phyloP scores from a whole-genome alignment of 2,329 filamentous ascomycete species.

The Fusarium dlaminii region DNA sequence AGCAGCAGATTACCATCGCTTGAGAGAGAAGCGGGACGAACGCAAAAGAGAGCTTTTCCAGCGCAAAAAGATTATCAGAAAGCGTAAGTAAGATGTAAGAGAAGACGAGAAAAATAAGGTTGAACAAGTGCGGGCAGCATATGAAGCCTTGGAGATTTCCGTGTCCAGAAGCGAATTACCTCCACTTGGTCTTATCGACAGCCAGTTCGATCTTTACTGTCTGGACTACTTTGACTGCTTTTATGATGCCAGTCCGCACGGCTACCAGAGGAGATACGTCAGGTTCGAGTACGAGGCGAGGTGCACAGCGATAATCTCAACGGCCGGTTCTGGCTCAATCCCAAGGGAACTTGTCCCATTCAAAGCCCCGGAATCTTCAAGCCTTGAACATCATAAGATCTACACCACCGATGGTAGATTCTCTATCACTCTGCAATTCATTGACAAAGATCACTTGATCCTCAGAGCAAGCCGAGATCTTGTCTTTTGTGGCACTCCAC shows the following conservation, averaged over 20 bases:
- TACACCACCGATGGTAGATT: not conserved
- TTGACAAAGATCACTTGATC: not conserved
- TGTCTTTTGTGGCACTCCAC: not conserved
- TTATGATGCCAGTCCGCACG: not conserved
- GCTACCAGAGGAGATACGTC: not conserved
- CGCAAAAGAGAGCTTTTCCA: not conserved
- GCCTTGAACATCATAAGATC: not conserved
- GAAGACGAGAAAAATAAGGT: not conserved
- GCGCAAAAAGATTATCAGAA: not conserved
- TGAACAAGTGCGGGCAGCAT: not conserved
- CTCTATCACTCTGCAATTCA: not conserved
- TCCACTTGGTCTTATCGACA: not conserved
- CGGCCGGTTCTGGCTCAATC: not conserved
- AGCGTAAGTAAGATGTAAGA: not conserved
- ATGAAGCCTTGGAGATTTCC: not conserved
- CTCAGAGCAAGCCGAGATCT: not conserved
- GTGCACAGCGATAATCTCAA: not conserved
- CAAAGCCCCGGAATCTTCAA: not conserved
- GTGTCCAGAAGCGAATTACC: not conserved
- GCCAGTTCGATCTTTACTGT: slow-evolving; percentile 4
- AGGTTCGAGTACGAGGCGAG: not conserved
- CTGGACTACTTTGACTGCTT: not conserved
- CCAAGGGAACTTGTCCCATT: not conserved
- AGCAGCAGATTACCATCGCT: not conserved
- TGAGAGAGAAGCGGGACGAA: not conserved